Conservation (phyloP, 23 red algal genomes). For the Agarophyton chilense region DNA sequence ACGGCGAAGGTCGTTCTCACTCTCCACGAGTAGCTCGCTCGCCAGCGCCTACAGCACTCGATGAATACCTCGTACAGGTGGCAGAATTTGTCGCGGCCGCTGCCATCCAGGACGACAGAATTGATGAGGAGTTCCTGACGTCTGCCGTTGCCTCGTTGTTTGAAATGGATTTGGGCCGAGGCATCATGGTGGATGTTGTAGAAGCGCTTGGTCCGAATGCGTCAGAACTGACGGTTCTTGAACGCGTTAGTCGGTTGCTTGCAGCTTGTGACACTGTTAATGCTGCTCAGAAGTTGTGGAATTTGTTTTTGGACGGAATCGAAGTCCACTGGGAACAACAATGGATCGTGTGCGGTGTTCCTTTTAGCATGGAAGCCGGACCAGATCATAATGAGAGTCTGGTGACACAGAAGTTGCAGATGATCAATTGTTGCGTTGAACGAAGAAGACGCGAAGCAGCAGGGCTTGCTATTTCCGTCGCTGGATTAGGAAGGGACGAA, state of each 20-base stretch:
- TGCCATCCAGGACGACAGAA: constrained; percentile 49
- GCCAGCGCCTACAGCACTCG: constrained; percentile 26
- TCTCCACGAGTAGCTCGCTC: background rate
- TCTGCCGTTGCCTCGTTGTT: constrained; percentile 63
- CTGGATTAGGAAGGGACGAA: constrained; percentile 27
- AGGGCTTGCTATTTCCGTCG: background rate
- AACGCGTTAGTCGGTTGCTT: constrained; percentile 34
- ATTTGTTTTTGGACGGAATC: constrained; percentile 66
- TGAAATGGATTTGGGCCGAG: constrained; percentile 56
- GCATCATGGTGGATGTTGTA: constrained; percentile 69
- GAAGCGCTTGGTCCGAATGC: constrained; percentile 57
- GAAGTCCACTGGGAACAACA: constrained; percentile 64
- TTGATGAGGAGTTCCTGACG: constrained; percentile 68
- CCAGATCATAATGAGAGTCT: constrained; percentile 55
- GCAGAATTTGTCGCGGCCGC: constrained; percentile 59
- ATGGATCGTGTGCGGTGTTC: constrained; percentile 54
- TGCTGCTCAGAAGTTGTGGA: constrained; percentile 53
- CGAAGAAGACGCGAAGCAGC: constrained; percentile 29
- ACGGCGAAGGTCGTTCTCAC: background rate
- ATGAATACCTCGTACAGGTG: constrained; percentile 39
- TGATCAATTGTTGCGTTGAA: constrained; percentile 77
- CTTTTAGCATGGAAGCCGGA: constrained; percentile 47
- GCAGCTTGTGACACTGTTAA: constrained; percentile 41
- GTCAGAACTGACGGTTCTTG: constrained; percentile 49
- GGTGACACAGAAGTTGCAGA: constrained; percentile 70